A percentile compares a stretch with the other conserved stretches of the same genome.
Conservation (phyloP, 2,329 filamentous ascomycete species). For the Aureobasidium sp. region DNA sequence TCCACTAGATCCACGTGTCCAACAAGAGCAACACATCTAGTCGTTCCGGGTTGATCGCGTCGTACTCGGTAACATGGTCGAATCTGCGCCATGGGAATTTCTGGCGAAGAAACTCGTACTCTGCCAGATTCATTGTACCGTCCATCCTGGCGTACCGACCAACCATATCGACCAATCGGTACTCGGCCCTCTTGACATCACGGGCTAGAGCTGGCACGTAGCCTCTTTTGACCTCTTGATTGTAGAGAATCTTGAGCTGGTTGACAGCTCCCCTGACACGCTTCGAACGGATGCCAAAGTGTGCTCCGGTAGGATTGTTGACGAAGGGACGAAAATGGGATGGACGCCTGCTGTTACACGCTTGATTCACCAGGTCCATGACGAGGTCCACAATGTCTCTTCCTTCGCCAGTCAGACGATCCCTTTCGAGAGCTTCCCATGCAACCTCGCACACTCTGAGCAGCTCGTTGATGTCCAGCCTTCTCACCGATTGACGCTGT, state of each 20-base stretch:
- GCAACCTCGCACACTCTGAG: neutral
- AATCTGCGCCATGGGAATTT: neutral
- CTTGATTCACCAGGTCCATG: neutral
- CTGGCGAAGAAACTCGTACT: neutral
- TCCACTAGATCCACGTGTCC: neutral
- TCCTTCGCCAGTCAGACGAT: neutral
- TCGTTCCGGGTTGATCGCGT: neutral
- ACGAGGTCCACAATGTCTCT: slow-evolving; percentile 10
- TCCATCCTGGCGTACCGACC: neutral
- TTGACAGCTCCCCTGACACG: neutral
- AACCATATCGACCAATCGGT: neutral
- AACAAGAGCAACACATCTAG: neutral
- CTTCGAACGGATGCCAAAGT: neutral
- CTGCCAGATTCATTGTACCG: neutral
- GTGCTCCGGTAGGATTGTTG: slow-evolving; percentile 1
- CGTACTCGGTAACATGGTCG: neutral
- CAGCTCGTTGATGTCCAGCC: neutral
- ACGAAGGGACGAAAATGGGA: neutral
- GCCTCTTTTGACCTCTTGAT: neutral
- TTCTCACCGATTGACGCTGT: neutral
- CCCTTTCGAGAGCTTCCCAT: neutral
- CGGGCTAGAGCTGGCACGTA: neutral
- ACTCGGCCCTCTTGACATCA: slow-evolving; percentile 1
- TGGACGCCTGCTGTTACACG: neutral
- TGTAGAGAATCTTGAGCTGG: neutral